Conservation (phyloP, 2,329 filamentous ascomycete species). For the Lasiodiplodia hormozganensis region DNA sequence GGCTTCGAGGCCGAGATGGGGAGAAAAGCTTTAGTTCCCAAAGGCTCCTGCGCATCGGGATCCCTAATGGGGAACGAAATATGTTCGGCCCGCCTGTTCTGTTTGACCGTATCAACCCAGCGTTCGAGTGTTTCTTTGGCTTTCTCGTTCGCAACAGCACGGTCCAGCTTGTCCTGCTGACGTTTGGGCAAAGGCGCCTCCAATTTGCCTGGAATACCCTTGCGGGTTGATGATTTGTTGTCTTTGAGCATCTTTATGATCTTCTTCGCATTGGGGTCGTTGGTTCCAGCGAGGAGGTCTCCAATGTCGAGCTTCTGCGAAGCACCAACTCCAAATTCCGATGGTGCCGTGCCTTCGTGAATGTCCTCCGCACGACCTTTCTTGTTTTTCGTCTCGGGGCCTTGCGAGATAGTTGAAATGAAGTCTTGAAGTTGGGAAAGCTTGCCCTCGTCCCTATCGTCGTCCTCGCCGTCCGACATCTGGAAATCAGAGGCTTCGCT, state of each 20-base stretch:
- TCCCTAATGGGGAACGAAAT: slow-evolving; percentile 85
- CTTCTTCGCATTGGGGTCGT: slow-evolving; percentile 77
- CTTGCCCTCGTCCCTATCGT: slow-evolving; percentile 56
- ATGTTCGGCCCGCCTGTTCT: slow-evolving; percentile 90
- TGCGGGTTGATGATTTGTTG: slow-evolving; percentile 65
- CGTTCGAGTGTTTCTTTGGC: slow-evolving; percentile 88
- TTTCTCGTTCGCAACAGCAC: slow-evolving; percentile 83
- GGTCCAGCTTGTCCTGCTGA: slow-evolving; percentile 84
- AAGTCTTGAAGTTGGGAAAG: slow-evolving; percentile 71
- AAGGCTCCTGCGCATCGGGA: slow-evolving; percentile 66
- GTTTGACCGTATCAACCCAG: slow-evolving; percentile 95
- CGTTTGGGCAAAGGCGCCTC: slow-evolving; percentile 83
- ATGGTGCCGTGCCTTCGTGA: slow-evolving; percentile 67
- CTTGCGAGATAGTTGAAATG: slow-evolving; percentile 68
- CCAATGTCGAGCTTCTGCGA: slow-evolving; percentile 75
- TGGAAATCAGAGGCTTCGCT: slow-evolving; percentile 59
- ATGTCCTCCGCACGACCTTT: slow-evolving; percentile 50
- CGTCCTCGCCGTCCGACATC: slow-evolving; percentile 57
- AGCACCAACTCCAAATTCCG: slow-evolving; percentile 63
- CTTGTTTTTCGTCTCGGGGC: slow-evolving; percentile 45
- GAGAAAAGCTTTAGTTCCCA: slow-evolving; percentile 70
- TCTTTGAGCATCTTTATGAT: slow-evolving; percentile 77
- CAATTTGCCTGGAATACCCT: slow-evolving; percentile 70
- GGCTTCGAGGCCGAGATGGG: slow-evolving; percentile 65
- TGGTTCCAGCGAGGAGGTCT: slow-evolving; percentile 75